Evolutionary conservation across 352 stramenopile species (phyloP).

Genomic region (Thalassiosira hispida): DNA sequence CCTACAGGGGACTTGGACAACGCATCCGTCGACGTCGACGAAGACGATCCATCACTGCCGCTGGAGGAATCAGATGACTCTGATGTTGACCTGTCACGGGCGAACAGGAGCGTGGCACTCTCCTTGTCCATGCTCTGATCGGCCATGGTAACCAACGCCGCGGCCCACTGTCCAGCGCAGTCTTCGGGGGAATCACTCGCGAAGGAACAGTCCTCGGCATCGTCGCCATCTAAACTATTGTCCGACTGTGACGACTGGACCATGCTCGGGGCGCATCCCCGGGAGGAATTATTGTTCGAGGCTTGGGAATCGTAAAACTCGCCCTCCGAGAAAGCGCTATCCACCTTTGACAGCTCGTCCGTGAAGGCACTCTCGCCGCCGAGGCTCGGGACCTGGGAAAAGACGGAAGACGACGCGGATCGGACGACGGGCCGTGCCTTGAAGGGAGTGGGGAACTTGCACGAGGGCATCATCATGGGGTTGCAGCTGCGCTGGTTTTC

Average conservation of each 20-base stretch:
- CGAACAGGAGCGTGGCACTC: slow-evolving; percentile 1
- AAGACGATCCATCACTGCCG: slow-evolving; percentile 34
- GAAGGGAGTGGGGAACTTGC: slow-evolving; percentile 11
- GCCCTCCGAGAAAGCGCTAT: slow-evolving; percentile 10
- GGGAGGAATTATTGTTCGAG: slow-evolving; percentile 9
- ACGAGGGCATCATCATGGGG: background rate
- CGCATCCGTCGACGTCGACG: slow-evolving; percentile 5
- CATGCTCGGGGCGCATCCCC: slow-evolving; percentile 51
- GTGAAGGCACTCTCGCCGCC: slow-evolving; percentile 45
- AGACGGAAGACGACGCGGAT: slow-evolving; percentile 47
- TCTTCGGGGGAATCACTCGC: slow-evolving; percentile 55
- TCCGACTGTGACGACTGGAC: slow-evolving; percentile 71
- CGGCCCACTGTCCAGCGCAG: slow-evolving; percentile 76
- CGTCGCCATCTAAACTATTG: slow-evolving; percentile 50
- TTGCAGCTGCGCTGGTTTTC: background rate
- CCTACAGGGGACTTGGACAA: slow-evolving; percentile 59
- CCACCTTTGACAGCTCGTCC: slow-evolving; percentile 40
- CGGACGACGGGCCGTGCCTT: slow-evolving; percentile 41
- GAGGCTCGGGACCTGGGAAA: slow-evolving; percentile 38
- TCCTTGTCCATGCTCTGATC: slow-evolving; percentile 54
- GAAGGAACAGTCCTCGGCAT: slow-evolving; percentile 32
- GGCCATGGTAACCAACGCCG: slow-evolving; percentile 57
- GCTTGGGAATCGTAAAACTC: slow-evolving; percentile 5
- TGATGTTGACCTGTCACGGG: slow-evolving; percentile 34
- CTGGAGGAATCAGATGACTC: slow-evolving; percentile 33